A percentile compares a stretch with the other conserved stretches of the same genome.
Evolutionary conservation across 2,329 filamentous ascomycete genomes (phyloP).

Genomic region (Xylariales sp.): DNA sequence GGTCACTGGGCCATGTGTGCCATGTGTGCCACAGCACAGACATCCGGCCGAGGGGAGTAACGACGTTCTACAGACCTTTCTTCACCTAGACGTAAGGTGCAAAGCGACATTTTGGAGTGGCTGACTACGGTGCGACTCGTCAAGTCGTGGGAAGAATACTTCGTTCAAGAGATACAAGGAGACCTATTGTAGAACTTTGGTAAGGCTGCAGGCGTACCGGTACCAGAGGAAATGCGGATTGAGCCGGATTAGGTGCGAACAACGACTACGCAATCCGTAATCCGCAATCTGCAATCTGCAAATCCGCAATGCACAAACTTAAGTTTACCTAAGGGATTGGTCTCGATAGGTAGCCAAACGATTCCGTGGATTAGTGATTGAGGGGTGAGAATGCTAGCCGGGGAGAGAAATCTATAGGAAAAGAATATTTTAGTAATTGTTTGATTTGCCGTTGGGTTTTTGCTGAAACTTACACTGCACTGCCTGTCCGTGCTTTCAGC

Average conservation of each 20-base stretch:
- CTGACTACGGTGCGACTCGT: background rate
- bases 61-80: conserved; percentile 73
- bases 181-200: background rate
- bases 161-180: conserved; percentile 1
- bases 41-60: background rate
- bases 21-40: background rate
- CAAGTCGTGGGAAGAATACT: background rate
- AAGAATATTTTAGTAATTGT: background rate
- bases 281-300: background rate
- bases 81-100: conserved; percentile 86
- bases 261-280: background rate
- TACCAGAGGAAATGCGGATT: background rate
- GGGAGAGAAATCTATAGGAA: no score
- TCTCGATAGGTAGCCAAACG: no score
- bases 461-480: background rate
- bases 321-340: no score
- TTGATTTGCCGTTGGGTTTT: conserved; percentile 1
- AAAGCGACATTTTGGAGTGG: conserved; percentile 77
- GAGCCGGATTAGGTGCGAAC: conserved; percentile 1
- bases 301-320: no score
- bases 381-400: no score
- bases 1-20: background rate
- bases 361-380: no score
- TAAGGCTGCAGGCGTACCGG: conserved; percentile 30
- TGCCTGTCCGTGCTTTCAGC: no score